Percentiles rank a stretch among this genome's conserved stretches.
Evolutionary conservation across 2,329 filamentous ascomycete genomes (phyloP).

Genomic region (Aspergillus novofumigatus): DNA sequence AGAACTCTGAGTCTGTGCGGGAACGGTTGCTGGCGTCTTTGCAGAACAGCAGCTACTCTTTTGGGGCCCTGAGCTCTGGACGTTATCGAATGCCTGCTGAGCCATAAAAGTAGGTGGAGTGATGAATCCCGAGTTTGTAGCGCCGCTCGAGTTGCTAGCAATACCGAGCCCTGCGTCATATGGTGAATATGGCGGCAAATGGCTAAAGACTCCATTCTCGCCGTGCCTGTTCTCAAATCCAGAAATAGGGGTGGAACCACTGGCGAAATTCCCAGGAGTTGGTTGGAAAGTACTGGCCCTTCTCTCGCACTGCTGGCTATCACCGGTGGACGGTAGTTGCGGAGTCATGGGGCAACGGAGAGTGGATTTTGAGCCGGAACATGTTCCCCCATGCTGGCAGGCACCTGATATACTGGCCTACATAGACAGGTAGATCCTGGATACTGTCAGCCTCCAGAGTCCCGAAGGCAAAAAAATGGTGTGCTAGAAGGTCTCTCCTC

Average conservation of each 20-base stretch:
- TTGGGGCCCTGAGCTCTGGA: not conserved
- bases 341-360: slow-evolving; percentile 19
- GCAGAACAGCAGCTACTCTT: slow-evolving; percentile 25
- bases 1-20: slow-evolving; percentile 17
- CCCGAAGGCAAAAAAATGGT: not conserved
- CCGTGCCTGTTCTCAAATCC: slow-evolving; percentile 18
- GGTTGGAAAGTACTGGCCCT: slow-evolving; percentile 32
- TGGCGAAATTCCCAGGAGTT: slow-evolving; percentile 31
- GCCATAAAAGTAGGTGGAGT: not conserved
- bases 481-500: not conserved
- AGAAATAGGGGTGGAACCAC: slow-evolving; percentile 28
- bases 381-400: slow-evolving; percentile 21
- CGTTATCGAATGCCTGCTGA: not conserved
- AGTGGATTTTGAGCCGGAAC: slow-evolving; percentile 11
- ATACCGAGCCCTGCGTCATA: slow-evolving; percentile 6
- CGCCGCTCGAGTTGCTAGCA: not conserved
- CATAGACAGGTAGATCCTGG: slow-evolving; percentile 40
- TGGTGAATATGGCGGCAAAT: slow-evolving; percentile 9
- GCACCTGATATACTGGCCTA: slow-evolving; percentile 39
- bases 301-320: slow-evolving; percentile 34
- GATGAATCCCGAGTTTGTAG: not conserved
- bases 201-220: slow-evolving; percentile 13
- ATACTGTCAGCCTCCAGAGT: not conserved
- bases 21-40: slow-evolving; percentile 9
- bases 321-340: slow-evolving; percentile 19